Conservation (phyloP, 441 rosid genomes). For the Aleurites moluccanus region DNA sequence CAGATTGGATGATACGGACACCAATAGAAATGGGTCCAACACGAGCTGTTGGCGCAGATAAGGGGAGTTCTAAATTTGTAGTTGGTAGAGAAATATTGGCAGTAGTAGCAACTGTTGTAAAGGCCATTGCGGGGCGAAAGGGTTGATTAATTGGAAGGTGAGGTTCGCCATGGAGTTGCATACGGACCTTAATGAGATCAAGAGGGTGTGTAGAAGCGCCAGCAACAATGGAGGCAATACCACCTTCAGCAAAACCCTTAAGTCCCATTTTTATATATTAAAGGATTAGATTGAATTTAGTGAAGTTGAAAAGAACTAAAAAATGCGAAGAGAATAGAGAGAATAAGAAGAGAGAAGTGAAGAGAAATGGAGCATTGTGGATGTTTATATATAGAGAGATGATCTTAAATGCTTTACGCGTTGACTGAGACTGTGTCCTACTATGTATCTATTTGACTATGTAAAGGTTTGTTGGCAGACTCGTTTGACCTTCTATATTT, state of each 20-base stretch:
- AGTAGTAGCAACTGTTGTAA: background rate
- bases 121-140: slow-evolving; percentile 4
- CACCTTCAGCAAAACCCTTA: slow-evolving; percentile 74
- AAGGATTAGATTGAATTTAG: no score
- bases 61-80: slow-evolving; percentile 11
- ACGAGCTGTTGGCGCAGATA: slow-evolving; percentile 31
- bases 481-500: no score
- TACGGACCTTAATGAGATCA: slow-evolving; percentile 66
- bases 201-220: slow-evolving; percentile 73
- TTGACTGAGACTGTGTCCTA: no score
- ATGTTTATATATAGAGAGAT: no score
- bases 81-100: slow-evolving; percentile 15
- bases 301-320: no score
- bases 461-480: no score
- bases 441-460: no score
- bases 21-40: slow-evolving; percentile 49
- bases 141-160: slow-evolving; percentile 17
- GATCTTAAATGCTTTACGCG: no score
- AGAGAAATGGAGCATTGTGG: no score
- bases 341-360: no score
- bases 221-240: slow-evolving; percentile 63
- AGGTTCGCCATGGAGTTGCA: slow-evolving; percentile 67
- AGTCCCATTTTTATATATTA: slow-evolving; percentile 62
- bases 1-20: slow-evolving; percentile 40
- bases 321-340: no score